Base-by-base conservation (phyloP, 108 stramenopile genomes). In the Nannochloropsis oceanica region DNA sequence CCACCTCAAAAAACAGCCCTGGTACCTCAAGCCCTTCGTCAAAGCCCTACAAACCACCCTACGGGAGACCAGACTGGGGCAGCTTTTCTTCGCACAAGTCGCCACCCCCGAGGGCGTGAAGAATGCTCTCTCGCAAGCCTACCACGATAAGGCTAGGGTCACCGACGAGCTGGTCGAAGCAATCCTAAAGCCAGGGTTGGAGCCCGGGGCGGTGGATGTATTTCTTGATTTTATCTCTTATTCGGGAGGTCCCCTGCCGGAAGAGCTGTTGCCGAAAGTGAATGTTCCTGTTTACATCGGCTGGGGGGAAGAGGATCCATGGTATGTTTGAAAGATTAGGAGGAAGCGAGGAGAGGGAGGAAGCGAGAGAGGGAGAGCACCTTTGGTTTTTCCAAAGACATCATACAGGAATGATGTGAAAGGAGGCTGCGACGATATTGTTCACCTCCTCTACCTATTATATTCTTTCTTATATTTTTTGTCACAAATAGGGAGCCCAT, bases 151-250 rank as follows among this genome's bases (percentile, higher is more conserved):
- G 0, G 91, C 93, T 8, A 93, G 93, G 13, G 93, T 98, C 1
- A 95, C 95, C 83, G 95, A 96, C 84, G 95, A 95, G 73, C 90
- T 96, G 82, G 95, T 98, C 11, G 83, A 88, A 25, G 93, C 92
- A 13, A 85, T 98, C 59, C 89, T 98, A 12, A 92, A 91, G 89
- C 97, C 97, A 11, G 90, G 96, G 18, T 84, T 96, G 80, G 93
- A 94, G 26, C 79, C 86, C 13, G 95, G 96, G 22, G 95, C 96
- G 25, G 92, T 92, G 82, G 91, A 96, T 25, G 95, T 98, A 7
- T 96, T 98, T 12, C 95, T 98, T 83, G 97, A 98, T 83, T 95
- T 95, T 14, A 86, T 98, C 73, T 92, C 91, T 7, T 98, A 98
- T 89, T 93, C 92, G 44, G 95, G 95, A 0, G 97, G 97, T 18